Base-by-base conservation (phyloP, 192 early-diverging fungal genomes). In the Rhizophagus prolifer region DNA sequence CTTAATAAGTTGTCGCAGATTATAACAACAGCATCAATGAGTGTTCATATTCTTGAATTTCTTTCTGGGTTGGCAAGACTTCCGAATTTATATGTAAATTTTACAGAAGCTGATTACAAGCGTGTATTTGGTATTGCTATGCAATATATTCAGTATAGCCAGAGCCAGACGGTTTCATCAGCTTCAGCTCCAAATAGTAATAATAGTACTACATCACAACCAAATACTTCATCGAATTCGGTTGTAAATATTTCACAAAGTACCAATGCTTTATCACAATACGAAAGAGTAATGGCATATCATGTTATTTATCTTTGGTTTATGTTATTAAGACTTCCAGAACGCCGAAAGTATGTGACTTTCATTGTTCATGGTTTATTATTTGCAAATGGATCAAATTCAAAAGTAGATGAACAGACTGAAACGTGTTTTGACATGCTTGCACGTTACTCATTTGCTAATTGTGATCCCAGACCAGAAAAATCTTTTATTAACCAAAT, bases 391-490 rank as follows among this genome's bases (percentile, higher is more conserved):
- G 86, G 82, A 36, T 70, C 80, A 59, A 76, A 85, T 36, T 78
- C 82, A 62, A 75, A 82, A 36, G 76, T 76, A 4, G 95, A 97
- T 80, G 96, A 98, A 81, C 91, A 92, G 58, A 94, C 93, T 41
- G 94, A 95, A 74, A 92, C 97, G 58, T 95, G 96, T 66, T 84
- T 99, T 82, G 97, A 99, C 77, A 94, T 98, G 93, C 85, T 99
- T 28, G 83, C 94, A 28, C 91, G 95, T 46, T 93, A 94, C 82
- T 87, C 93, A 34, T 95, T 87, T 82, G 88, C 90, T 13, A 92
- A 94, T 78, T 88, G 86, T 65, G 84, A 81, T 36, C 89, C 90
- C 9, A 91, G 89, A 75, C 89, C 93, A 4, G 75, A 81, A 30
- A 81, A 84, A 38, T 86, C 82, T 0, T 81, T 87, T 62, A 86